Conservation (phyloP, 495 filamentous ascomycete species). For the Hapsidospora chrysogenum region DNA sequence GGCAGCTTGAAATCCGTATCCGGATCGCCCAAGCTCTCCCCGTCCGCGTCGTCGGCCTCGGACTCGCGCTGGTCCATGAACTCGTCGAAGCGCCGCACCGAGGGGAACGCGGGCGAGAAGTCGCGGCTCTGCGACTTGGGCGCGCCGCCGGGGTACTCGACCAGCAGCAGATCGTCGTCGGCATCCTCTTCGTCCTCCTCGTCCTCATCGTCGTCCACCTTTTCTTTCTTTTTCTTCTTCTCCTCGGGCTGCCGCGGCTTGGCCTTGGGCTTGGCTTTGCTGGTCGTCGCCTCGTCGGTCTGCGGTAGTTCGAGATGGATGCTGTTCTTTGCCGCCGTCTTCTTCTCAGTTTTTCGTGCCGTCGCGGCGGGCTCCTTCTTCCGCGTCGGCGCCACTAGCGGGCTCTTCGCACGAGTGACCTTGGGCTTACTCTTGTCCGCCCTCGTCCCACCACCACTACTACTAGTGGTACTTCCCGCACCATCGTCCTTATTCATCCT, state of each 20-base stretch:
- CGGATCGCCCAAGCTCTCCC: conserved; percentile 11
- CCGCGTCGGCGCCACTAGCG: background rate
- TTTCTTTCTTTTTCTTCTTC: conserved; percentile 10
- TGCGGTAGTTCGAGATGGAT: conserved; percentile 1
- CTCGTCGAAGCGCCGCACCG: conserved; percentile 21
- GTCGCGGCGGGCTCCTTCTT: background rate
- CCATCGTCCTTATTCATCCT: conserved; percentile 8
- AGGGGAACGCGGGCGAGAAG: conserved; percentile 18
- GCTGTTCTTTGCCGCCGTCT: background rate
- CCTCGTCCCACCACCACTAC: no score
- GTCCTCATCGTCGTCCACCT: conserved; percentile 11
- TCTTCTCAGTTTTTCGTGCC: background rate
- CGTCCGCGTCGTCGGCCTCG: conserved; percentile 18
- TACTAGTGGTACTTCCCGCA: no score
- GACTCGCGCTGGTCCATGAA: conserved; percentile 13
- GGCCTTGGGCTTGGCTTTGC: no score
- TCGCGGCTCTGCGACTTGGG: conserved; percentile 7
- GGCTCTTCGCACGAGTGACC: background rate
- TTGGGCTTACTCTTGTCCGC: conserved; percentile 1
- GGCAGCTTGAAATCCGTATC: conserved; percentile 8
- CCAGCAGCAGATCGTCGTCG: conserved; percentile 24
- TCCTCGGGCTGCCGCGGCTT: conserved; percentile 5
- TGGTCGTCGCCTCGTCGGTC: conserved; percentile 2
- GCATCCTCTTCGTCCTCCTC: conserved; percentile 26
- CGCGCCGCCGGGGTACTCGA: conserved; percentile 26